A percentile compares a stretch with the other conserved stretches of the same genome.
These are phyloP conservation scores for Lathyrus aphaca DNA, from an alignment of 306 rosid species.

Conservation along the genomic window DNA sequence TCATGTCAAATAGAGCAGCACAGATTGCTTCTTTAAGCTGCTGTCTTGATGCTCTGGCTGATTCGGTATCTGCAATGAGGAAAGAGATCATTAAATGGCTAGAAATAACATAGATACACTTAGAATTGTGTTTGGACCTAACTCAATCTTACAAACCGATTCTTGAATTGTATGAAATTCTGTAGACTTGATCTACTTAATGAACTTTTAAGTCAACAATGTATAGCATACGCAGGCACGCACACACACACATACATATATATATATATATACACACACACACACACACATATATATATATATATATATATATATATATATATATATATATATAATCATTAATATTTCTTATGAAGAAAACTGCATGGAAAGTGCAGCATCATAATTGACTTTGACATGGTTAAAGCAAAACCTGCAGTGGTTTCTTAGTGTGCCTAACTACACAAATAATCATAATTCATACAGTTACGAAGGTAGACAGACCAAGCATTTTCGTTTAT, in stretches of 20 bases:
- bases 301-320: no score
- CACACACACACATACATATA: no score
- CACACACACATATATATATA: no score
- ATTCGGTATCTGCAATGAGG: slow-evolving; percentile 67
- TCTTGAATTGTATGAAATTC: slow-evolving; percentile 1
- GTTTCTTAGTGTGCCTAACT: slow-evolving; percentile 21
- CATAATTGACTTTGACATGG: background rate
- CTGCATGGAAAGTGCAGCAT: slow-evolving; percentile 1
- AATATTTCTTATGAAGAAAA: slow-evolving; percentile 16
- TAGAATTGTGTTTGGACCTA: no score
- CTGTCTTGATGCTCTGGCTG: slow-evolving; percentile 78
- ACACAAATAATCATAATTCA: background rate
- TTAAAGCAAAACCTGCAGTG: background rate
- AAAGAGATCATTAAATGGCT: background rate
- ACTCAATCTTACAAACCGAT: no score
- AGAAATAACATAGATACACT: background rate
- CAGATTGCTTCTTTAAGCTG: slow-evolving; percentile 84
- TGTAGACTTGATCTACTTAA: background rate
- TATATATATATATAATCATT: background rate
- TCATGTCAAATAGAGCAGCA: slow-evolving; percentile 74
- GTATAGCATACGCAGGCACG: background rate
- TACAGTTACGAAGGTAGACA: background rate
- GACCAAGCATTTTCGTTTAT: slow-evolving; percentile 4
- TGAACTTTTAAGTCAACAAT: background rate
- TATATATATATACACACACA: no score